These are phyloP conservation scores for Corymbia citriodora DNA, from an alignment of 441 rosid species.

Conservation along the genomic window DNA sequence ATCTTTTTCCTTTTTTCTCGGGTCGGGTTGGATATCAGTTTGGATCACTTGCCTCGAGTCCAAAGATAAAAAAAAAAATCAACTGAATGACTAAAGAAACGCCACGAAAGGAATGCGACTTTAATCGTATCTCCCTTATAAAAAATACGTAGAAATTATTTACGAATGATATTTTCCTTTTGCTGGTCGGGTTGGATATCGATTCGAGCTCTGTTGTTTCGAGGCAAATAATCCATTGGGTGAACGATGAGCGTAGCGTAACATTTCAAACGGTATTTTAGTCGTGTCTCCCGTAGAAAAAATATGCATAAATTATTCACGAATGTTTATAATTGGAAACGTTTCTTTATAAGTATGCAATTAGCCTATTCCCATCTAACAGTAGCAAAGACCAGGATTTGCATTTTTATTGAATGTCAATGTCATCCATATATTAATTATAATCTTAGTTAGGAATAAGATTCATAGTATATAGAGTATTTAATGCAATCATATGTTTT, in stretches of 20 bases:
- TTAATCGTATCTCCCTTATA: too few species aligned
- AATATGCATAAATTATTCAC: accelerated
- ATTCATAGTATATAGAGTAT: background rate
- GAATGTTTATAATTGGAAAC: accelerated
- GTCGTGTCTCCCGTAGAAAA: background rate
- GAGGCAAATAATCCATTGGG: accelerated
- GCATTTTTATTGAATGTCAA: background rate
- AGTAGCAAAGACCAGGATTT: background rate
- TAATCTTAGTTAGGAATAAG: background rate
- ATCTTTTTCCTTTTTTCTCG: too few species aligned
- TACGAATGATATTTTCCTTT: too few species aligned
- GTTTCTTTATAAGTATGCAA: background rate
- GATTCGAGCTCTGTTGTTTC: too few species aligned
- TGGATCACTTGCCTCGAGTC: too few species aligned
- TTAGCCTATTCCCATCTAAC: background rate
- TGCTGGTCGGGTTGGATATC: background rate
- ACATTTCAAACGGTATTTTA: accelerated
- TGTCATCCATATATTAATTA: background rate
- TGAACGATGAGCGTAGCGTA: accelerated
- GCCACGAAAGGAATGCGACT: too few species aligned
- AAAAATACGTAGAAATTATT: too few species aligned
- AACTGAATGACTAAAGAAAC: too few species aligned
- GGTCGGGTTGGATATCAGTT: background rate
- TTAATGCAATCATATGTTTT: background rate
- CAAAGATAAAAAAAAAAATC: too few species aligned